These are phyloP conservation scores for Hygrocybe coccinea DNA, from an alignment of 768 basidiomycete genomes.

Conservation along the genomic window DNA sequence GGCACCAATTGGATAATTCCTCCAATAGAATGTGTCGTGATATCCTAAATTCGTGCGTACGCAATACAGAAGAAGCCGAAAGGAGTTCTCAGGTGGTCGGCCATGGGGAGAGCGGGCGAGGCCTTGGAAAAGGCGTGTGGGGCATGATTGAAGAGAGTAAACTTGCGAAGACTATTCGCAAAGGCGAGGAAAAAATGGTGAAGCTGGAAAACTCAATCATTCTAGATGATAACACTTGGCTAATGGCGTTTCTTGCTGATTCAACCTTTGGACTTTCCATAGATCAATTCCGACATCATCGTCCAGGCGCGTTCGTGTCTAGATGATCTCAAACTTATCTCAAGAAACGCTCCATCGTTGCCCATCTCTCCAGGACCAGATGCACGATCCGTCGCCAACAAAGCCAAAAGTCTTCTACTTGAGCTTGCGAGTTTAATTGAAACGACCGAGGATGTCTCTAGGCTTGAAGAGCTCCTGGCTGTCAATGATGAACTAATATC, in stretches of 20 bases:
- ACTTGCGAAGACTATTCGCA: slow-evolving; percentile 63
- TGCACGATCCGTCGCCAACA: slow-evolving; percentile 40
- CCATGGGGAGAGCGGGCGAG: slow-evolving; percentile 42
- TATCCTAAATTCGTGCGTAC: slow-evolving; percentile 83
- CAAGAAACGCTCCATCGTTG: slow-evolving; percentile 11
- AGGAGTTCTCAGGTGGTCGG: slow-evolving; percentile 28
- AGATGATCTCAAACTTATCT: slow-evolving; percentile 33
- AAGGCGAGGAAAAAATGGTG: slow-evolving; percentile 53
- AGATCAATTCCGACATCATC: slow-evolving; percentile 45
- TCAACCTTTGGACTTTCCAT: slow-evolving; percentile 14
- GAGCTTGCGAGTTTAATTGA: slow-evolving; percentile 52
- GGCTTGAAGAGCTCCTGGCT: slow-evolving; percentile 61
- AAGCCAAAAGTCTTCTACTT: slow-evolving; percentile 48
- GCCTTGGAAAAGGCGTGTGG: slow-evolving; percentile 68
- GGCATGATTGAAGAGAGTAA: slow-evolving; percentile 83
- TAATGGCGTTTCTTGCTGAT: slow-evolving; percentile 6
- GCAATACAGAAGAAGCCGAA: slow-evolving; percentile 90
- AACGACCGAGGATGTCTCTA: slow-evolving; percentile 50
- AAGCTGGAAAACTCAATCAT: slow-evolving; percentile 9
- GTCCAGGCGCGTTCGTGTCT: slow-evolving; percentile 44
- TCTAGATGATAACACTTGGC: not conserved
- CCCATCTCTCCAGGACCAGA: slow-evolving; percentile 11
- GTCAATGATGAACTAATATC: slow-evolving; percentile 69
- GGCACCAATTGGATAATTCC: slow-evolving; percentile 16
- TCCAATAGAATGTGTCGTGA: slow-evolving; percentile 68